Percentiles rank a stretch among this genome's conserved stretches.
Conservation (phyloP, 176 grass and related monocot species). For the Eleusine indica region DNA sequence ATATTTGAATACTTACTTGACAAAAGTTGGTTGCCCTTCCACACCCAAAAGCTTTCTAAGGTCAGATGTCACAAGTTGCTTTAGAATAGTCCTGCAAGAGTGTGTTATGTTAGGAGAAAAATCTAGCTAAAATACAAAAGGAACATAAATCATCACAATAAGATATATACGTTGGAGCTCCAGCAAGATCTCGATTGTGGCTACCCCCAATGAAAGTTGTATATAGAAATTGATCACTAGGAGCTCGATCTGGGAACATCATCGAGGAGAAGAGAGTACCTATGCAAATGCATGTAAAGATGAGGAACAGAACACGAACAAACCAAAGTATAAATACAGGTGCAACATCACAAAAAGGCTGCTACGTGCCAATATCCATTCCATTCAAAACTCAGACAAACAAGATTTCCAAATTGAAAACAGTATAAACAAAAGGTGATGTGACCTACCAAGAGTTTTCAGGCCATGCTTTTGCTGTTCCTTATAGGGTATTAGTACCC, state of each 20-base stretch:
- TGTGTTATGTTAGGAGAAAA: slow-evolving; percentile 48
- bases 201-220: slow-evolving; percentile 94
- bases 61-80: slow-evolving; percentile 81
- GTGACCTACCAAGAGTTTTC: slow-evolving; percentile 76
- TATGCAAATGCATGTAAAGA: slow-evolving; percentile 34
- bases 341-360: slow-evolving; percentile 19
- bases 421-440: slow-evolving; percentile 33
- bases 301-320: slow-evolving; percentile 8
- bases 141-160: slow-evolving; percentile 19
- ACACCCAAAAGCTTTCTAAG: slow-evolving; percentile 76
- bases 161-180: slow-evolving; percentile 74
- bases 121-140: slow-evolving; percentile 14
- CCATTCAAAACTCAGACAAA: not conserved
- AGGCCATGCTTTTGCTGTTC: slow-evolving; percentile 91
- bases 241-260: slow-evolving; percentile 99
- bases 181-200: slow-evolving; percentile 88
- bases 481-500: slow-evolving; percentile 85
- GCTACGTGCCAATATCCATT: not conserved
- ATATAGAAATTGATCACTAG: slow-evolving; percentile 84
- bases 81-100: slow-evolving; percentile 62
- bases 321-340: slow-evolving; percentile 28
- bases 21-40: slow-evolving; percentile 78
- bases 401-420: slow-evolving; percentile 26
- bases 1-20: slow-evolving; percentile 63
- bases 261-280: slow-evolving; percentile 99